phyloP scores from a whole-genome alignment of 1,284 basidiomycete genomes.

The Cystobasidium slooffiae region DNA sequence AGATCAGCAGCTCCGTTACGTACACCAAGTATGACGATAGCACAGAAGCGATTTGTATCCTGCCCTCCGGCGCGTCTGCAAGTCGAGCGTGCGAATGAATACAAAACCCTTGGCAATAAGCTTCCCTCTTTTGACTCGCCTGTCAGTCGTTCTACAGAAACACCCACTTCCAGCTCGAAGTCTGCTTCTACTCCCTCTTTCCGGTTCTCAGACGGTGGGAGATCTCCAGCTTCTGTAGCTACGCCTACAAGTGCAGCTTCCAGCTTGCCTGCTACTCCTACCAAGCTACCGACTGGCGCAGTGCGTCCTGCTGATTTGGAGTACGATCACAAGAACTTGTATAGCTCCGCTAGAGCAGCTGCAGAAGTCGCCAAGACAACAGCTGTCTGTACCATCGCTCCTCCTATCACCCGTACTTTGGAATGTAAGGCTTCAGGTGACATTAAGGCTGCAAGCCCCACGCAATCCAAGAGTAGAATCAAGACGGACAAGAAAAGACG shows the following conservation, averaged over 20 bases:
- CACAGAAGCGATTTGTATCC: slow-evolving; percentile 33
- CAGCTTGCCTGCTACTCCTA: not conserved
- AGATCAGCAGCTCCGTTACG: slow-evolving; percentile 3
- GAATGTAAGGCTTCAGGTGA: not conserved
- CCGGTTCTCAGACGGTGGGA: slow-evolving; percentile 6
- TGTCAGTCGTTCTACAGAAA: not conserved
- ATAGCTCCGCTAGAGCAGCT: not conserved
- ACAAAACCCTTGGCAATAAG: not conserved
- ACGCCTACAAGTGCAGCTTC: not conserved
- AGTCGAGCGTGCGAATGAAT: slow-evolving; percentile 1
- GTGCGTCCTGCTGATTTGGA: not conserved
- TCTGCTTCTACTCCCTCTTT: slow-evolving; percentile 30
- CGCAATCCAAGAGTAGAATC: not conserved
- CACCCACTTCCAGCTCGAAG: not conserved
- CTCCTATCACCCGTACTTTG: not conserved
- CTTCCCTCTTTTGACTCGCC: not conserved
- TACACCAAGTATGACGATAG: slow-evolving; percentile 22
- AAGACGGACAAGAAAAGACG: not conserved
- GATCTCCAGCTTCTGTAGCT: not conserved
- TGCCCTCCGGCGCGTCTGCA: slow-evolving; percentile 14
- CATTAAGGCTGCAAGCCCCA: not conserved
- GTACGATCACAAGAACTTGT: not conserved
- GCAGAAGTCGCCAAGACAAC: not conserved
- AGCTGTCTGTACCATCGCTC: not conserved
- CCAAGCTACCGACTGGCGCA: not conserved